Base-by-base conservation (phyloP, 108 stramenopile species). In the Nannochloropsis oceanica region DNA sequence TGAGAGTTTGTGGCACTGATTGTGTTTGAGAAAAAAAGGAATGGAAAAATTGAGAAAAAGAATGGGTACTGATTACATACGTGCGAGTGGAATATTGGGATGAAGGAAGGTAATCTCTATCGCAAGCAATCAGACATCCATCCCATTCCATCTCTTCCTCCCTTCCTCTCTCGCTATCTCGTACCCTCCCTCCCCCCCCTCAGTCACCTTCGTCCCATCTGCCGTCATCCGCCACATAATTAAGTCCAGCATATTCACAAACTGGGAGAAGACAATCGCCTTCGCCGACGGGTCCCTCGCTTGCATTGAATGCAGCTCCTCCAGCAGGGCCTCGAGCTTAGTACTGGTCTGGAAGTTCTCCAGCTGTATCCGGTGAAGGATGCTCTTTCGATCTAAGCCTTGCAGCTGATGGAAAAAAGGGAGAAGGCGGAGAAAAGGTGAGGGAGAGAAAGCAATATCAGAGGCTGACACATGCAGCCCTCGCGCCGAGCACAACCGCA, bases 231-330 rank as follows among this genome's bases (percentile, higher is more conserved):
- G 89, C 94, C 94, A 97, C 42, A 96, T 93, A 83, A 96, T 91
- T 10, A 99, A 91, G 84, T 99, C 98, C 11, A 99, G 93, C 96
- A 99, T 96, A 86, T 95, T 96, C 20, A 97, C 96, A 91, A 97
- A 99, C 90, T 98, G 96, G 18, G 93, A 94, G 87, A 99, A 99
- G 1, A 99, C 97, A 44, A 99, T 94, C 8, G 96, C 97, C 91
- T 99, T 99, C 87, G 92, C 92, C 14, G 96, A 95, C 2, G 94
- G 95, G 84, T 96, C 95, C n/a, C 89, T 88, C 80, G 89, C 85
- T 27, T 94, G 91, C 96, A 97, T 96, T 25, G 82, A 84, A 42
- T 96, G 91, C 13, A 99, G 89, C 85, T 96, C 97, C 86, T 96
- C 87, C 42, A 96, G 92, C 27, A 99, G 84, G 0, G 97, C 97